Conservation (phyloP, 108 stramenopile genomes). For the Nitzschia sp. region DNA sequence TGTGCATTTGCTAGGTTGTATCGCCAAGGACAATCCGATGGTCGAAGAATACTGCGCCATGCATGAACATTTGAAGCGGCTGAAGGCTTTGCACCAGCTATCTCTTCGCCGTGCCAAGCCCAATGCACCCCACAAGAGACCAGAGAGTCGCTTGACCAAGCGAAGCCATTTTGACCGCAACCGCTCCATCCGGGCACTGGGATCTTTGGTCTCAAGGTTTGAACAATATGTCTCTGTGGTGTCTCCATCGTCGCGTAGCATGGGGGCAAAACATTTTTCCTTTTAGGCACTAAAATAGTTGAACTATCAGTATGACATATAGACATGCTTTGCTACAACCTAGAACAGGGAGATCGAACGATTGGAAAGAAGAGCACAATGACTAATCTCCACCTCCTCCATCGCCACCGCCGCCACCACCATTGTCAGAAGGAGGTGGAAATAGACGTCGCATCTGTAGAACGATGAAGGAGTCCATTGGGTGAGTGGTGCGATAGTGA, state of each 20-base stretch:
- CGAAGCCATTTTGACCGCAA: constrained; percentile 11
- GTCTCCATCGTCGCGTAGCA: background rate
- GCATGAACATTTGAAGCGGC: constrained; percentile 53
- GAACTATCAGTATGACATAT: no score
- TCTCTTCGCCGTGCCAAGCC: constrained; percentile 11
- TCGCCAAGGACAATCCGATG: constrained; percentile 10
- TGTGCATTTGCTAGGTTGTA: constrained; percentile 27
- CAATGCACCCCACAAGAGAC: background rate
- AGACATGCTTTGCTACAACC: no score
- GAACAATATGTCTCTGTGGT: background rate
- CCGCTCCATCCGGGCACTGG: constrained; percentile 4
- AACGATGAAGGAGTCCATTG: background rate
- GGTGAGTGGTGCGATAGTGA: no score
- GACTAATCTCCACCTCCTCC: constrained; percentile 16
- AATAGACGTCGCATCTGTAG: constrained; percentile 44
- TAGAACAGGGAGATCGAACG: no score
- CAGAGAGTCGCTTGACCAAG: constrained; percentile 2
- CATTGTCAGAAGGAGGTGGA: constrained; percentile 32
- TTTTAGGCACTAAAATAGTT: background rate
- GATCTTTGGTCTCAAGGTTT: background rate
- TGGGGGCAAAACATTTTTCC: background rate
- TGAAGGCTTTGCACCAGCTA: constrained; percentile 39
- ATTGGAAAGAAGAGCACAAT: no score
- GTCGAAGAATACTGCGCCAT: constrained; percentile 36
- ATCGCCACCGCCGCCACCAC: constrained; percentile 18